Evolutionary conservation across 2,329 filamentous ascomycete genomes (phyloP), one percentile per base, ranked within the genome.

Genomic region (Chaetomium olivaceum): DNA sequence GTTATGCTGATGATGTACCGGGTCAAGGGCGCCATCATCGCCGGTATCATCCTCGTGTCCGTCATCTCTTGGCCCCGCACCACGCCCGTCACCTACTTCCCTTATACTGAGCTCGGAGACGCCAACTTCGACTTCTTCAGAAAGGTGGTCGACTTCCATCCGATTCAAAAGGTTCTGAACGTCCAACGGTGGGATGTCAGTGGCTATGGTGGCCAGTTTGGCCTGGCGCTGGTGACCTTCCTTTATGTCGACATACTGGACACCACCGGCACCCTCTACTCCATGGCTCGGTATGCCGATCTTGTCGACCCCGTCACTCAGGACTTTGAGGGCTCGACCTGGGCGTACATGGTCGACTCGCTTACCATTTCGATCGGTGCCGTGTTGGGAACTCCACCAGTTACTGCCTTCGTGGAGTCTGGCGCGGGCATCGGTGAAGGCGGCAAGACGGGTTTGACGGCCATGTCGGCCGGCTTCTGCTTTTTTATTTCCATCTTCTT

Each of bases 401-500:
- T 96, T 4, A 96, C 92, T 0, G 91, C 92, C 11, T 96, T 92
- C 74, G 88, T 96, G 73, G 92, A 96, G 78, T 92, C 89, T n/a
- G 92, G 92, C 74, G 92, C 92, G 9, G 92, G 92, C 72, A 96
- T 96, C 69, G 91, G 91, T 0, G 92, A 96, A 77, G 92, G 92
- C 60, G 92, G 92, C 54, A 89, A 89, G 74, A 96, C 92, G 0
- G 92, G 92, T 19, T 79, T 96, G n/a, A 95, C 92, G 0, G 88
- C 91, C 56, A 91, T 94, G 76, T 81, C 87, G 19, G 89, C 91
- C 0, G 92, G 92, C 5, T 64, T 96, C 58, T 93, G 90, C 79
- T 96, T 96, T 82, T 90, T 96, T 80, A 87, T 96, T 74, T 87
- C 91, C 64, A 85, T 96, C 67, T 96, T 96, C 82, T 96, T 96